These are phyloP conservation scores for Hirschioporus abietinus DNA, from an alignment of 768 basidiomycete genomes.

Conservation along the genomic window DNA sequence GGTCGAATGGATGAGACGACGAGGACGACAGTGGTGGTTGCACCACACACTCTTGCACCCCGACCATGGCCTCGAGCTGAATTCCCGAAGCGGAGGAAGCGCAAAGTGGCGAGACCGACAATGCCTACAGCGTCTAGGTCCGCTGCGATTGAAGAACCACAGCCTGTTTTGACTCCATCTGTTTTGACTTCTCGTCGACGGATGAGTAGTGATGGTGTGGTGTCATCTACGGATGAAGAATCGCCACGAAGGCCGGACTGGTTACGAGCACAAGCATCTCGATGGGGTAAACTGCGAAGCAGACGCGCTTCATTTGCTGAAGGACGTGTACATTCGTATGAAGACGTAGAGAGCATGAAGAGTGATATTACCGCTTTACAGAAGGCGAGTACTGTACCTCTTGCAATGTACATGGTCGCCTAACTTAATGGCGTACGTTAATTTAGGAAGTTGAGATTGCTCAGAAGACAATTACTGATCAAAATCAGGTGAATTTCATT, in stretches of 20 bases:
- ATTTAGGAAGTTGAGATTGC: background rate
- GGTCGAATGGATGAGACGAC: background rate
- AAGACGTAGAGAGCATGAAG: background rate
- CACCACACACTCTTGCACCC: background rate
- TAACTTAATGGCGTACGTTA: background rate
- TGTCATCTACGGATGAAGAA: background rate
- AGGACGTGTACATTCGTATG: background rate
- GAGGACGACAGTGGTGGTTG: background rate
- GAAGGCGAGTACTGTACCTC: background rate
- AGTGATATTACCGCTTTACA: background rate
- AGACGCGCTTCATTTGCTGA: background rate
- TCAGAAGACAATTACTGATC: background rate
- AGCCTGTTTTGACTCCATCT: background rate
- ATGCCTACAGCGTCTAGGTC: background rate
- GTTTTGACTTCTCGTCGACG: background rate
- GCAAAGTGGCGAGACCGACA: background rate
- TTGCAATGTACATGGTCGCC: background rate
- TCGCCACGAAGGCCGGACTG: background rate
- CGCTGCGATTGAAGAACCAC: background rate
- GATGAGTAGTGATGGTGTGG: background rate
- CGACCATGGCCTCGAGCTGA: background rate
- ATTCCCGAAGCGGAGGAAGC: background rate
- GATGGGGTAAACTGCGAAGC: background rate
- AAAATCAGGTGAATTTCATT: background rate
- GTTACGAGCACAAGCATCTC: background rate